Evolutionary conservation across 257 asterid species (phyloP).

Genomic region (Solanum peruvianum): DNA sequence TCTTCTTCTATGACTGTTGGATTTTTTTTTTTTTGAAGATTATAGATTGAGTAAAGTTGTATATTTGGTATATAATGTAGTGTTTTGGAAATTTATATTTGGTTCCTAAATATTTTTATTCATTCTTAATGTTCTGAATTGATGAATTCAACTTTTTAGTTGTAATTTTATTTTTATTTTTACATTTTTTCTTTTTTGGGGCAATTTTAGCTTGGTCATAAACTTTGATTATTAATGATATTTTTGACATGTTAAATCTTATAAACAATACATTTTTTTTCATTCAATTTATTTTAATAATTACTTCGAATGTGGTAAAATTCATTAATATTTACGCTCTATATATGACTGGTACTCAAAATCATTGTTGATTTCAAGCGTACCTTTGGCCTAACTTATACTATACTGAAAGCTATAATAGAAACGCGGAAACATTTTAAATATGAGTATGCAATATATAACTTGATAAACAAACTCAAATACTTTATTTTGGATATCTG

Average conservation of each 20-base stretch:
- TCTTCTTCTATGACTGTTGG: background rate
- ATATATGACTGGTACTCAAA: accelerated
- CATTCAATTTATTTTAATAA: too few species aligned
- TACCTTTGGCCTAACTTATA: background rate
- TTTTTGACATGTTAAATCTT: too few species aligned
- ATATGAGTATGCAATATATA: background rate
- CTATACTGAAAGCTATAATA: background rate
- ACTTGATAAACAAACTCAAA: too few species aligned
- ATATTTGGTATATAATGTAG: background rate
- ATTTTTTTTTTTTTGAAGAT: background rate
- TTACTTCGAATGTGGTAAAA: background rate
- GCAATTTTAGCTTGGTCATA: background rate
- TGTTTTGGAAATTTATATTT: background rate
- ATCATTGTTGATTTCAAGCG: background rate
- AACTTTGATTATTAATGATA: background rate
- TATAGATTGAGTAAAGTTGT: background rate
- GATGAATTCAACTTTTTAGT: background rate
- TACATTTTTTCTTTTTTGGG: background rate
- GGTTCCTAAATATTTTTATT: background rate
- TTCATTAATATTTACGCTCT: too few species aligned
- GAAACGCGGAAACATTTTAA: too few species aligned
- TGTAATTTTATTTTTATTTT: too few species aligned
- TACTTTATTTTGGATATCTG: too few species aligned
- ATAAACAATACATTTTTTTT: too few species aligned
- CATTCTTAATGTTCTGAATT: background rate